Conservation (phyloP, 163 green algal genomes). For the Chlorella variabilis region DNA sequence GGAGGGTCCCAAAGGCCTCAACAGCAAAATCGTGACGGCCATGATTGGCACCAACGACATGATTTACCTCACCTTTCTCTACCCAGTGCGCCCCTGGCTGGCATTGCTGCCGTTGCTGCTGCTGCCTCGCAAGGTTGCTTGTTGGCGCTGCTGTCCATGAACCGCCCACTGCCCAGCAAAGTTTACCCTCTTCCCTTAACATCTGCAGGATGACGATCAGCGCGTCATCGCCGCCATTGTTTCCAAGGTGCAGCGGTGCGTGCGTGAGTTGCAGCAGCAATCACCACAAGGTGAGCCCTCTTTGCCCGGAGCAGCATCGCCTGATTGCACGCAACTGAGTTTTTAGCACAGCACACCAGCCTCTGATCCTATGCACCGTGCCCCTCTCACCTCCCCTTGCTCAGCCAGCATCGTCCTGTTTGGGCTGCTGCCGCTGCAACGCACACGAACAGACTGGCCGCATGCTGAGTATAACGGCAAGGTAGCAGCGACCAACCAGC, state of each 20-base stretch:
- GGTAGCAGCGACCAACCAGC: background rate
- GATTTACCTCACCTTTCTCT: background rate
- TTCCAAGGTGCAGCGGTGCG: background rate
- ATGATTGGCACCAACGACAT: slow-evolving; percentile 28
- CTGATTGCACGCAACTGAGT: too few relatives aligned
- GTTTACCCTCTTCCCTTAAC: too few relatives aligned
- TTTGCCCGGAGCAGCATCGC: too few relatives aligned
- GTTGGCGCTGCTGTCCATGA: too few relatives aligned
- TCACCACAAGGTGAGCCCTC: slow-evolving; percentile 4
- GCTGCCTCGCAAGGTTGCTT: too few relatives aligned
- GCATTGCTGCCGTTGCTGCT: too few relatives aligned
- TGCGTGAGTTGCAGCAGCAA: slow-evolving; percentile 19
- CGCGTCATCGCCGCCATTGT: background rate
- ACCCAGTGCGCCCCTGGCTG: background rate
- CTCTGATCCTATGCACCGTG: too few relatives aligned
- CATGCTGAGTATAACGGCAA: background rate
- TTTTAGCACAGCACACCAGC: too few relatives aligned
- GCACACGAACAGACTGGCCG: too few relatives aligned
- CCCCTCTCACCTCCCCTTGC: too few relatives aligned
- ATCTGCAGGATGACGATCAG: background rate
- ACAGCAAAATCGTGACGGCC: background rate
- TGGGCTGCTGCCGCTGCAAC: slow-evolving; percentile 7
- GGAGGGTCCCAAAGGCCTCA: background rate
- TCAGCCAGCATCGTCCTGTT: slow-evolving; percentile 11
- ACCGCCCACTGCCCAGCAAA: too few relatives aligned